Percentiles rank a stretch among this genome's conserved stretches.
Conservation (phyloP, 169 alveolate genomes). For the Plasmodium inui region DNA sequence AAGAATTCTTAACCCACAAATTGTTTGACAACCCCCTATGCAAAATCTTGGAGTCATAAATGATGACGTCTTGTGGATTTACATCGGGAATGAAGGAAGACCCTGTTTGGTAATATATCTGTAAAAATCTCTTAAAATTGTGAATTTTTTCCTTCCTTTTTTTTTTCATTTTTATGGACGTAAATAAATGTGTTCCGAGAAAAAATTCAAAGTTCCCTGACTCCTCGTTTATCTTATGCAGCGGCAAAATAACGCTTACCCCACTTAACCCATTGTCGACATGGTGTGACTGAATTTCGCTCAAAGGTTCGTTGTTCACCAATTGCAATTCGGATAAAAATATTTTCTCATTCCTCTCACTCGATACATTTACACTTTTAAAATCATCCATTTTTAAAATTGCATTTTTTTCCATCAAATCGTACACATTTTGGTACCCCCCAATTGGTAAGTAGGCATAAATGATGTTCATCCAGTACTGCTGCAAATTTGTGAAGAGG, state of each 20-base stretch:
- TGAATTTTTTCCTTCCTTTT: constrained; percentile 6
- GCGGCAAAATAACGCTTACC: constrained; percentile 33
- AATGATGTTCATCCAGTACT: constrained; percentile 51
- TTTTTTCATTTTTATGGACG: constrained; percentile 38
- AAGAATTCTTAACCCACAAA: constrained; percentile 59
- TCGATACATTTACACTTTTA: constrained; percentile 6
- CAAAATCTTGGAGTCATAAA: constrained; percentile 58
- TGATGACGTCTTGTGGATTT: constrained; percentile 38
- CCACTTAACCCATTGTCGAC: constrained; percentile 70
- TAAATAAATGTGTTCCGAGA: constrained; percentile 59
- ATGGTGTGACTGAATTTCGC: constrained; percentile 61
- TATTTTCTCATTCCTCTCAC: constrained; percentile 28
- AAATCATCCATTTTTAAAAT: constrained; percentile 12
- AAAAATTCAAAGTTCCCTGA: constrained; percentile 74
- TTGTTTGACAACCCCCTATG: constrained; percentile 68
- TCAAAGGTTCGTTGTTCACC: constrained; percentile 55
- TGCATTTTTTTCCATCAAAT: constrained; percentile 1
- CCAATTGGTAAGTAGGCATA: constrained; percentile 57
- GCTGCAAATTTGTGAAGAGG: constrained; percentile 40
- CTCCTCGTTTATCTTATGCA: constrained; percentile 39
- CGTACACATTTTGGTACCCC: constrained; percentile 18
- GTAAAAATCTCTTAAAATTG: constrained; percentile 26
- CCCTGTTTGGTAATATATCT: constrained; percentile 59
- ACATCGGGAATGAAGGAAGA: constrained; percentile 63
- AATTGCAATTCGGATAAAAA: constrained; percentile 66